Evolutionary conservation across 306 rosid species (phyloP).

Genomic region (barrel medic (Medicago truncatula)): MtrunA17r5.0-ANR NC_053043.1:10352001-10352500

Average conservation of each 20-base stretch:
- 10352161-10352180: constrained; percentile 17
- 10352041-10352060: constrained; percentile 16
- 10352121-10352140: constrained; percentile 10
- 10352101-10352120: background rate
- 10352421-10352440: background rate
- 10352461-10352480: background rate
- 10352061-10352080: constrained; percentile 8
- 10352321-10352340: constrained; percentile 99
- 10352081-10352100: constrained; percentile 5
- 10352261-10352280: constrained; percentile 89
- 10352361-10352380: constrained; percentile 44
- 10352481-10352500: constrained; percentile 26
- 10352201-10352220: background rate
- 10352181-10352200: constrained; percentile 24
- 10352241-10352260: constrained; percentile 96
- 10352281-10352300: constrained; percentile 88
- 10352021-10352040: background rate
- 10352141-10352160: background rate
- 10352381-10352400: constrained; percentile 27
- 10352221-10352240: constrained; percentile 52
- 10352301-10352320: constrained; percentile 85
- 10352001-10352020: background rate
- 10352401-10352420: constrained; percentile 5
- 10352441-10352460: constrained; percentile 22
- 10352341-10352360: constrained; percentile 99